These are phyloP conservation scores for Saccharomyces pastorianus DNA, from an alignment of 1,139 yeast genomes.

Conservation along the genomic window DNA sequence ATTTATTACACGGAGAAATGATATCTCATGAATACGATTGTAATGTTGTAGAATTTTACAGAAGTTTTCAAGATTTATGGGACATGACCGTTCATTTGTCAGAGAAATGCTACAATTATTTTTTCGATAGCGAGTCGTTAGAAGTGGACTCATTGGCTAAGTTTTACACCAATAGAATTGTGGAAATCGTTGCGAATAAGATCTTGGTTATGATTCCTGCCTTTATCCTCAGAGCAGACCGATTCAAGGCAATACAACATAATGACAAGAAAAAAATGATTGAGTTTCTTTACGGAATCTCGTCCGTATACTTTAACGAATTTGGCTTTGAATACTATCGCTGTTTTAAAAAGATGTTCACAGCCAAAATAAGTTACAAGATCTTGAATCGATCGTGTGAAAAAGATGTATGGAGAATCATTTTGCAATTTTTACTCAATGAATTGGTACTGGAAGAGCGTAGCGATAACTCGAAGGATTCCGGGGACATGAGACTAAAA, in stretches of 20 bases:
- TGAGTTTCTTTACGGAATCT: constrained; percentile 17
- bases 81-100: constrained; percentile 17
- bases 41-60: constrained; percentile 12
- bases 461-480: neutral
- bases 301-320: constrained; percentile 27
- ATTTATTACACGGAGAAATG: constrained; percentile 20
- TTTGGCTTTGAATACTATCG: constrained; percentile 26
- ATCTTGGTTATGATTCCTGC: constrained; percentile 22
- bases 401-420: constrained; percentile 23
- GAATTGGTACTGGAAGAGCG: constrained; percentile 12
- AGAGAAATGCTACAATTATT: constrained; percentile 16
- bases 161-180: constrained; percentile 25
- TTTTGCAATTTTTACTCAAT: constrained; percentile 18
- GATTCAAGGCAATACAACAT: constrained; percentile 10
- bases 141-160: constrained; percentile 14
- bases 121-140: constrained; percentile 10
- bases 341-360: constrained; percentile 26
- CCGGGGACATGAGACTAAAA: constrained; percentile 2
- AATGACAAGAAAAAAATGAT: constrained; percentile 15
- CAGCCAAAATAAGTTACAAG: constrained; percentile 24
- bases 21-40: constrained; percentile 17
- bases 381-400: constrained; percentile 18
- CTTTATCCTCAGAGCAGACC: constrained; percentile 20
- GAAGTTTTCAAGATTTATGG: constrained; percentile 18
- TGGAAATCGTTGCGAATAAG: constrained; percentile 23